Base-by-base conservation (phyloP, 2,329 filamentous ascomycete species). In the Macroventuria anomochaeta region DNA sequence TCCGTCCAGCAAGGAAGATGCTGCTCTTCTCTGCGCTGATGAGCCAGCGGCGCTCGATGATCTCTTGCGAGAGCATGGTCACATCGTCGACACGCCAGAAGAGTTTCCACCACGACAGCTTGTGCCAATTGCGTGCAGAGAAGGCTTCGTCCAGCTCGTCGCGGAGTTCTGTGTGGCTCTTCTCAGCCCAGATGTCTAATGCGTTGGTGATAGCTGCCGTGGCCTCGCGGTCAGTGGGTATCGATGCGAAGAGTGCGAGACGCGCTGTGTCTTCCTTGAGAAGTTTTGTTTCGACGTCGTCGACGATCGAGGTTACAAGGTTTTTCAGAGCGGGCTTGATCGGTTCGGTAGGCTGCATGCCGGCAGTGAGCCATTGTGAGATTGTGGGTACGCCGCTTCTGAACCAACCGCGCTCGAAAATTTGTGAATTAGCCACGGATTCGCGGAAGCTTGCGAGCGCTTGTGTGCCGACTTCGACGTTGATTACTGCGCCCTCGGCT, bases 41-140 rank as follows among this genome's bases (percentile, higher is more conserved):
- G 3, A 99, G 82, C 79, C 96, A 97, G 6, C 84, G 82, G 59
- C 87, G 86, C 55, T 85, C 83, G 3, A 97, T 79, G 55, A 97
- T 88, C 63, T 95, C 89, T 1, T 86, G 85, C 2, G 89, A 87
- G 48, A 96, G 86, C 82, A 93, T 89, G 2, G 86, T 85, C 10
- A 97, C 91, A 66, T 97, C 93, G 69, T 97, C 93, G 20, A 95
- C 92, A 17, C 91, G 86, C 92, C 92, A 96, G 70, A 96, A 92
- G 0, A 97, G 82, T 72, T 96, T 96, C 89, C 91, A 97, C 93
- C 93, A 97, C 13, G 87, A 83, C 3, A 96, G 80, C 58, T 89
- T 88, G 21, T 85, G 84, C 93, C 93, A 97, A 32, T 86, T 81
- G 15, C 79, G 81, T n/a, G 89, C 86, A 0, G 83, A 80, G 64